Evolutionary conservation across 352 stramenopile species (phyloP).

Genomic region (Pythium catenulatum): DNA sequence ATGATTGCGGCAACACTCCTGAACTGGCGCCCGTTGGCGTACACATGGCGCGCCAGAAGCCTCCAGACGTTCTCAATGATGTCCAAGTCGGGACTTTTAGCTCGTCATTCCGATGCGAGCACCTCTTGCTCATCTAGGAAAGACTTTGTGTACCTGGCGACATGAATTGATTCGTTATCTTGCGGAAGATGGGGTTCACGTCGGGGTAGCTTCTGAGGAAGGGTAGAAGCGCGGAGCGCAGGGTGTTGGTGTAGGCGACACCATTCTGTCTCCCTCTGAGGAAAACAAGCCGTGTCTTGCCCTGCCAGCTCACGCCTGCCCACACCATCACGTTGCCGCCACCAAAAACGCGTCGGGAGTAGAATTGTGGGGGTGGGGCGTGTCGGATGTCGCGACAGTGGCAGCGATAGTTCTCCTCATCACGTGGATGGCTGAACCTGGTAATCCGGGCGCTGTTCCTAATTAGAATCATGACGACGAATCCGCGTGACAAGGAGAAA

Average conservation of each 20-base stretch:
- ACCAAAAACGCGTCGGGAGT: not conserved
- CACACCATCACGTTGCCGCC: conserved; percentile 17
- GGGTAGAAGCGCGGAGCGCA: not conserved
- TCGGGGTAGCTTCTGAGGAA: too few species aligned
- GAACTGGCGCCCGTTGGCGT: conserved; percentile 22
- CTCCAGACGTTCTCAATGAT: conserved; percentile 43
- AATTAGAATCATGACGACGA: too few species aligned
- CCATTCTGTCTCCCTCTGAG: not conserved
- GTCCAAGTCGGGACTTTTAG: conserved; percentile 20
- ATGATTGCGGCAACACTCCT: not conserved
- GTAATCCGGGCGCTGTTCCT: too few species aligned
- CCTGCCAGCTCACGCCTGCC: not conserved
- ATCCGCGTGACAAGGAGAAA: too few species aligned
- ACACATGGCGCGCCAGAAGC: not conserved
- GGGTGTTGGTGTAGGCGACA: not conserved
- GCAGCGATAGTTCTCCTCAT: too few species aligned
- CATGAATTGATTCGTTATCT: not conserved
- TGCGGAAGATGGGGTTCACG: too few species aligned
- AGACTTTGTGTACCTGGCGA: not conserved
- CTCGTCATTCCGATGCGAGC: conserved; percentile 1
- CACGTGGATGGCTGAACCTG: too few species aligned
- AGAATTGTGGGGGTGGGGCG: not conserved
- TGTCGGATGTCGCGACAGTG: conserved; percentile 17
- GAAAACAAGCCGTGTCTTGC: not conserved
- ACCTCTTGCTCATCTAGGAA: not conserved